Evolutionary conservation across 805 yeast species (phyloP).

Genomic region (Ascoidea asiatica): DNA sequence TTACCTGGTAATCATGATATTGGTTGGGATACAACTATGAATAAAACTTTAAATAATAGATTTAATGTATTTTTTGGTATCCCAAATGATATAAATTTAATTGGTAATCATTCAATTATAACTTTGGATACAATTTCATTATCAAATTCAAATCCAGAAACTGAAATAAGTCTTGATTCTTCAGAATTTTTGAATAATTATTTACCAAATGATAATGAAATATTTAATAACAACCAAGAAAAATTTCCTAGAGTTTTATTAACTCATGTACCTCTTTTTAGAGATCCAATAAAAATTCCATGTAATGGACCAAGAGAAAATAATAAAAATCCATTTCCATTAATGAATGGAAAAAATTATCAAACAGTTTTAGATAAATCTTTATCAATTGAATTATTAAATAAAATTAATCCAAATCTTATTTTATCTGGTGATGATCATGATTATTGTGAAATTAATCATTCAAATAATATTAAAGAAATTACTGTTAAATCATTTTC

Average conservation of each 20-base stretch:
- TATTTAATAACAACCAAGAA: slow-evolving; percentile 16
- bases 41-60: slow-evolving; percentile 41
- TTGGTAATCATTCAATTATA: slow-evolving; percentile 59
- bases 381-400: slow-evolving; percentile 43
- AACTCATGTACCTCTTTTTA: slow-evolving; percentile 78
- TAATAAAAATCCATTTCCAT: slow-evolving; percentile 45
- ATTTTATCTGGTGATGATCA: slow-evolving; percentile 94
- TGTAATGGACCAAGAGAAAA: slow-evolving; percentile 80
- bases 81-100: slow-evolving; percentile 28
- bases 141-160: slow-evolving; percentile 40
- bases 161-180: slow-evolving; percentile 30
- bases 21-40: slow-evolving; percentile 74
- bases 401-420: slow-evolving; percentile 46
- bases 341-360: slow-evolving; percentile 67
- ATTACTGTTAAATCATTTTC: slow-evolving; percentile 81
- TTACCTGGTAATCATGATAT: slow-evolving; percentile 94
- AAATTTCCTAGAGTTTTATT: slow-evolving; percentile 52
- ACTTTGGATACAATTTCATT: slow-evolving; percentile 74
- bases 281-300: slow-evolving; percentile 42
- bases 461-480: slow-evolving; percentile 33
- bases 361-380: slow-evolving; percentile 69
- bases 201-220: neutral
- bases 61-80: slow-evolving; percentile 67
- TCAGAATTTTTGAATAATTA: slow-evolving; percentile 31
- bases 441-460: slow-evolving; percentile 77